Evolutionary conservation across 805 yeast species (phyloP), one percentile per base, ranked within the genome.

Genomic region (Ascoidea asiatica): DNA sequence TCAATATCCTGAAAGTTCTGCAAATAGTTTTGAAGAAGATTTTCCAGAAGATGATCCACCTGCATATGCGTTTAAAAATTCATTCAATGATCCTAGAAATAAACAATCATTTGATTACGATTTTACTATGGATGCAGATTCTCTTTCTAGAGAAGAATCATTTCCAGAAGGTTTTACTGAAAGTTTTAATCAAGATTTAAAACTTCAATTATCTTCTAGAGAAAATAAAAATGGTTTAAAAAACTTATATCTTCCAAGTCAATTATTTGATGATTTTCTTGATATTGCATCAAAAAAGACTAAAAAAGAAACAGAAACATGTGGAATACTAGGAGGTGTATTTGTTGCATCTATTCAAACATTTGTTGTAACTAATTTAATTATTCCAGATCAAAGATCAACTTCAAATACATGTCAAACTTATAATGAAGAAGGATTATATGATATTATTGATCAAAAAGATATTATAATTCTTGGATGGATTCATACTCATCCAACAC

Each of bases 401-500:
- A 79, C 85, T 1, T 55, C 73, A 6, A 77, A 78, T 55, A 76
- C 84, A 5, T 79, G 85, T 57, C 63, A 66, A 41, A 79, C 84
- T 13, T 68, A 67, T 21, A 68, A 77, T 53, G 86, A 79, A 53
- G 83, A 77, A 50, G 58, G 62, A 4, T 55, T 79, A 47, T 77
- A 78, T 52, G 74, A 71, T 39, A 73, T 64, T 50, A 68, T 77
- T 39, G 84, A 78, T 53, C 51, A 59, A 29, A 63, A 72, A 44
- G 80, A 74, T 48, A 58, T 79, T 40, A 77, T 79, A 52, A 72
- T 79, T n/a, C 62, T 79, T 2, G 86, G 86, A 3, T 79, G 86
- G 86, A 79, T 79, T 44, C 86, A 79, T 56, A 79, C 85, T 7
- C 86, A 79, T 55, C 86, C 86, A 5, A 74, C 84, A 8, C 86